Evolutionary conservation across 2,329 filamentous ascomycete species (phyloP).

Genomic region (Juglanconis juglandina): DNA sequence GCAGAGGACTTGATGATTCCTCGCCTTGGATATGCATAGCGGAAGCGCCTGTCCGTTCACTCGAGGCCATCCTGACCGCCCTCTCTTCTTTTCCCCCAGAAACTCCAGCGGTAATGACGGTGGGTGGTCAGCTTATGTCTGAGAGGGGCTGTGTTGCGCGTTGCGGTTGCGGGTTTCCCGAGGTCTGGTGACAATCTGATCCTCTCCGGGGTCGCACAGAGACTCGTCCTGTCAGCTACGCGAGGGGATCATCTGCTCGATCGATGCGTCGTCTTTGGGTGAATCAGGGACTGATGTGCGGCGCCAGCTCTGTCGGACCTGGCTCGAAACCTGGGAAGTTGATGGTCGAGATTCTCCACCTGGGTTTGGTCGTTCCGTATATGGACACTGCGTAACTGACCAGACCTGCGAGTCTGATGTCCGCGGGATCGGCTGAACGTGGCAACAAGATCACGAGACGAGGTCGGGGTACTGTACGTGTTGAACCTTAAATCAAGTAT

Average conservation of each 20-base stretch:
- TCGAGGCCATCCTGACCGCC: conserved; percentile 17
- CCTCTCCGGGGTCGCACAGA: conserved; percentile 14
- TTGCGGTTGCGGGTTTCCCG: not conserved
- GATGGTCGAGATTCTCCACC: not conserved
- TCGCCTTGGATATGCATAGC: conserved; percentile 10
- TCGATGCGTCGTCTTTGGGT: not conserved
- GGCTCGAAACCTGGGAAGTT: not conserved
- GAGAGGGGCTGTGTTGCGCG: conserved; percentile 1
- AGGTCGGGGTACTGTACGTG: not conserved
- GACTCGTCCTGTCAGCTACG: conserved; percentile 9
- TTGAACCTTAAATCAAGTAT: not conserved
- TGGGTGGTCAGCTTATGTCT: conserved; percentile 13
- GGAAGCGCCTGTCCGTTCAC: conserved; percentile 9
- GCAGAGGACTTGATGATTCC: conserved; percentile 6
- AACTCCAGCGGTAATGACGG: not conserved
- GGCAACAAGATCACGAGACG: conserved; percentile 14
- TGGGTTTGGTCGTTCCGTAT: not conserved
- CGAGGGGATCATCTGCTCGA: conserved; percentile 12
- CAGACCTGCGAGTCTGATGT: not conserved
- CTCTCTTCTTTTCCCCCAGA: not conserved
- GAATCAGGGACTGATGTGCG: not conserved
- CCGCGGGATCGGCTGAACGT: conserved; percentile 9
- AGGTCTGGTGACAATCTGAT: conserved; percentile 13
- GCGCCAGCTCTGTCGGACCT: not conserved
- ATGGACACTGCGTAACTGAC: not conserved